Evolutionary conservation across 2,329 filamentous ascomycete species (phyloP).

Genomic region (Trichoderma atroviride): DNA sequence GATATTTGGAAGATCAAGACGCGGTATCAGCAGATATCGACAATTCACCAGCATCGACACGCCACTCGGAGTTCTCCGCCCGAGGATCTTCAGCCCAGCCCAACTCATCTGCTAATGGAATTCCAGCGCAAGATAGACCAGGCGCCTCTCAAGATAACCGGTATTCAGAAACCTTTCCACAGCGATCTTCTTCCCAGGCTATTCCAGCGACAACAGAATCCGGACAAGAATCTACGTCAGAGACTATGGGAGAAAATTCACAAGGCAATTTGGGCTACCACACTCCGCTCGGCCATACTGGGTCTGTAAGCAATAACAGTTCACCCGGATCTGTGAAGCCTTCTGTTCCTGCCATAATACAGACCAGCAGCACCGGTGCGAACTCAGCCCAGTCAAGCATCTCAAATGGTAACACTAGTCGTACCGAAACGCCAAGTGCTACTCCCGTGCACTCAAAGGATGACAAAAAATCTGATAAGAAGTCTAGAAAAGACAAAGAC

Average conservation of each 20-base stretch:
- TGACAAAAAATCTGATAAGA: conserved; percentile 75
- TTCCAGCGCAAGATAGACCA: conserved; percentile 54
- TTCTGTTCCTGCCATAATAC: conserved; percentile 28
- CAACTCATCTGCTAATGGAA: conserved; percentile 62
- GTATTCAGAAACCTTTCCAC: conserved; percentile 47
- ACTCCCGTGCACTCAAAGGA: conserved; percentile 67
- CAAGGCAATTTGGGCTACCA: neutral
- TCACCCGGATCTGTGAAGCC: conserved; percentile 19
- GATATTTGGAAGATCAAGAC: conserved; percentile 50
- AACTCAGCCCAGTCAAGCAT: conserved; percentile 58
- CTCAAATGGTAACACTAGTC: conserved; percentile 65
- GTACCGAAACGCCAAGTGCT: conserved; percentile 77
- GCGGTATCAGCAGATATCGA: neutral
- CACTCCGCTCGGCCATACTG: neutral
- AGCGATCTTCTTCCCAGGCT: conserved; percentile 57
- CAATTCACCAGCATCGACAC: conserved; percentile 28
- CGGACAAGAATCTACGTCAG: conserved; percentile 36
- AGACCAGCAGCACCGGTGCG: conserved; percentile 36
- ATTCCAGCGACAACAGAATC: conserved; percentile 40
- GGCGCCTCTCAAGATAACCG: conserved; percentile 34
- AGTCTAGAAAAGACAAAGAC: conserved; percentile 72
- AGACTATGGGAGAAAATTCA: conserved; percentile 36
- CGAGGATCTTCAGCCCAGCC: conserved; percentile 40
- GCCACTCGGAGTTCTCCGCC: conserved; percentile 40
- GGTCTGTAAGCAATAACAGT: neutral